Percentiles rank a stretch among this genome's conserved stretches.
These are phyloP conservation scores for Arthrobotrys sphaeroides DNA, from an alignment of 2,329 filamentous ascomycete species.

Conservation along the genomic window DNA sequence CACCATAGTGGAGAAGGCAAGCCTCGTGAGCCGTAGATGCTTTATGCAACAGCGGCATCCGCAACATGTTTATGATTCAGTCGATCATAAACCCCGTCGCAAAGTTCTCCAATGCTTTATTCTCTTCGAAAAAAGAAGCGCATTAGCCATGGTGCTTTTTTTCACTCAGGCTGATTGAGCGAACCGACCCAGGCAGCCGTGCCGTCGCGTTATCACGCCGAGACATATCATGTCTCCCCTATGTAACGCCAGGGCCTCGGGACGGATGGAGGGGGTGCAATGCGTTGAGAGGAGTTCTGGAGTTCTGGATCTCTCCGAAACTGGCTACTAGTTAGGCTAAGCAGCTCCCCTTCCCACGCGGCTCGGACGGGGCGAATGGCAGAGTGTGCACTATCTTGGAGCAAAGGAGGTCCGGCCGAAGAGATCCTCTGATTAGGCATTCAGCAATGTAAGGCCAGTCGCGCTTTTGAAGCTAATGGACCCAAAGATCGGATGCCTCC, in stretches of 20 bases:
- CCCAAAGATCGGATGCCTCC: slow-evolving; percentile 32
- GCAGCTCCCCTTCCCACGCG: slow-evolving; percentile 31
- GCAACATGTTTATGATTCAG: slow-evolving; percentile 20
- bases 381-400: slow-evolving; percentile 28
- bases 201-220: slow-evolving; percentile 52
- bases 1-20: slow-evolving; percentile 14
- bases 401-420: slow-evolving; percentile 22
- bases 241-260: slow-evolving; percentile 41
- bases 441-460: slow-evolving; percentile 28
- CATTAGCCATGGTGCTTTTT: slow-evolving; percentile 24
- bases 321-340: slow-evolving; percentile 38
- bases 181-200: slow-evolving; percentile 42
- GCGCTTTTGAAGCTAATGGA: slow-evolving; percentile 13
- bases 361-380: slow-evolving; percentile 31
- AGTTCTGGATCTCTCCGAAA: slow-evolving; percentile 52
- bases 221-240: slow-evolving; percentile 15
- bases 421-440: slow-evolving; percentile 26
- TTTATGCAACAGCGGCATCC: slow-evolving; percentile 53
- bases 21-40: slow-evolving; percentile 40
- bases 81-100: slow-evolving; percentile 37
- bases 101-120: slow-evolving; percentile 32
- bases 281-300: slow-evolving; percentile 53
- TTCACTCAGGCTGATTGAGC: slow-evolving; percentile 35
- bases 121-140: slow-evolving; percentile 25
- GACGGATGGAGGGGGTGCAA: slow-evolving; percentile 29